Evolutionary conservation across 176 grass and related monocot genomes (phyloP).

Genomic region (Hordeum vulgare): MorexV3_pseudomolecules_assembly NC_058520.1:547990026-547990525

Average conservation of each 20-base stretch:
- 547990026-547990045: slow-evolving; percentile 33
- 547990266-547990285: neutral
- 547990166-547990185: slow-evolving; percentile 67
- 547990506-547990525: too few species aligned
- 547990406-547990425: slow-evolving; percentile 59
- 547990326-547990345: slow-evolving; percentile 68
- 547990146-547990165: slow-evolving; percentile 2
- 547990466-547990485: neutral
- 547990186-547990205: slow-evolving; percentile 57
- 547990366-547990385: slow-evolving; percentile 72
- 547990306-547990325: slow-evolving; percentile 52
- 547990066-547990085: slow-evolving; percentile 26
- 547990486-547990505: too few species aligned
- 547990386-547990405: slow-evolving; percentile 68
- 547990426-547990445: too few species aligned
- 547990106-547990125: neutral
- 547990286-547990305: neutral
- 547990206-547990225: slow-evolving; percentile 62
- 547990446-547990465: neutral
- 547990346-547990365: slow-evolving; percentile 70
- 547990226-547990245: slow-evolving; percentile 58
- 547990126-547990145: neutral
- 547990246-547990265: neutral
- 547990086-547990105: neutral
- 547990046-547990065: slow-evolving; percentile 42